These are phyloP conservation scores for Elaeis oleifera DNA, from an alignment of 202 grass and related monocot species.

Conservation along the genomic window DNA sequence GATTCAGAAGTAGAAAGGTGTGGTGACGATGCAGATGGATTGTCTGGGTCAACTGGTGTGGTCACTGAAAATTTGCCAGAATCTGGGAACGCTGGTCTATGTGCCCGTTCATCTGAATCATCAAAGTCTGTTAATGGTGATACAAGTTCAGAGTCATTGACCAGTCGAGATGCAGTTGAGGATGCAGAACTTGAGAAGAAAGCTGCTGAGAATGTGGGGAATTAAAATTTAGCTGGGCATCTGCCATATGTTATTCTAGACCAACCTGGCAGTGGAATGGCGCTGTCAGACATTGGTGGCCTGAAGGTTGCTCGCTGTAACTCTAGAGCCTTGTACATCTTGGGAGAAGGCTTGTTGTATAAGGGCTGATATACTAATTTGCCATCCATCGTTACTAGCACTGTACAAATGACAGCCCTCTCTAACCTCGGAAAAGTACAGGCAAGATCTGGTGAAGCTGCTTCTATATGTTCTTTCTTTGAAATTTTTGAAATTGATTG, in stretches of 20 bases:
- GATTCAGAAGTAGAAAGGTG: slow-evolving; percentile 21
- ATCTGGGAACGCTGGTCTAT: slow-evolving; percentile 22
- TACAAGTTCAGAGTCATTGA: slow-evolving; percentile 13
- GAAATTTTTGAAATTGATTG: background rate
- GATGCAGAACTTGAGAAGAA: slow-evolving; percentile 18
- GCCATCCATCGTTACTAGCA: slow-evolving; percentile 31
- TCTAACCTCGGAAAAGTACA: background rate
- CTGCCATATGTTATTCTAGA: slow-evolving; percentile 13
- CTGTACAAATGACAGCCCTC: slow-evolving; percentile 50
- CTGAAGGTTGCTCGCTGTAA: slow-evolving; percentile 23
- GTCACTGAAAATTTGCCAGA: slow-evolving; percentile 21
- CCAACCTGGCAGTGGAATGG: slow-evolving; percentile 22
- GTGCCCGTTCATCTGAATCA: slow-evolving; percentile 5
- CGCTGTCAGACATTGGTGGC: slow-evolving; percentile 11
- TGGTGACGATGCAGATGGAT: slow-evolving; percentile 9
- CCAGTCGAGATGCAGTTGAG: slow-evolving; percentile 13
- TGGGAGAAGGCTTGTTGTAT: slow-evolving; percentile 41
- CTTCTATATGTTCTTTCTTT: background rate
- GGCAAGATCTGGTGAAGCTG: background rate
- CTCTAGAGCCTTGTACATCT: slow-evolving; percentile 26
- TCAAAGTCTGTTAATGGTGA: slow-evolving; percentile 15
- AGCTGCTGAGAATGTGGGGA: slow-evolving; percentile 22
- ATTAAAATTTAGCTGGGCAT: slow-evolving; percentile 27
- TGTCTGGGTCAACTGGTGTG: slow-evolving; percentile 22
- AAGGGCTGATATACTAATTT: slow-evolving; percentile 39